These are phyloP conservation scores for Fusarium dlaminii DNA, from an alignment of 2,329 filamentous ascomycete genomes.

Conservation along the genomic window DNA sequence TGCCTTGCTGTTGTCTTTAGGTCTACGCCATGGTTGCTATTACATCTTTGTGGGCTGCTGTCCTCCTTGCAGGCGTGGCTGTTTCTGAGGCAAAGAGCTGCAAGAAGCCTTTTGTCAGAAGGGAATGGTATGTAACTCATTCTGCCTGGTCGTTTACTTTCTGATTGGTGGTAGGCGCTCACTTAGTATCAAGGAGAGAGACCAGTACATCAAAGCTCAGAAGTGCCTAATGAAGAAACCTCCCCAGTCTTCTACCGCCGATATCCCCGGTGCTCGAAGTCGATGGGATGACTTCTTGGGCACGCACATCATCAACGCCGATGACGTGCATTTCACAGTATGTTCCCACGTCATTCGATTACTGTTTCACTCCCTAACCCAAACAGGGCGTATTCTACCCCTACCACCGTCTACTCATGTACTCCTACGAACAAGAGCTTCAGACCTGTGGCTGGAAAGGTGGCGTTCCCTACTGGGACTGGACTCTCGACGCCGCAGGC, in stretches of 20 bases:
- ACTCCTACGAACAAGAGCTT: constrained; percentile 39
- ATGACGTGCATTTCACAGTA: constrained; percentile 26
- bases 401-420: constrained; percentile 22
- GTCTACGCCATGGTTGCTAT: constrained; percentile 2
- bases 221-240: constrained; percentile 30
- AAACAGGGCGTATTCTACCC: constrained; percentile 24
- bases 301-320: constrained; percentile 27
- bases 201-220: constrained; percentile 27
- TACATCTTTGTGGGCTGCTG: constrained; percentile 6
- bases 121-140: constrained; percentile 1
- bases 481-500: constrained; percentile 26
- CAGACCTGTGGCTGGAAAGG: constrained; percentile 37
- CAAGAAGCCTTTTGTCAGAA: constrained; percentile 15
- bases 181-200: constrained; percentile 5
- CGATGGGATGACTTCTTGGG: constrained; percentile 31
- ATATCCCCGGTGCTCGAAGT: constrained; percentile 15
- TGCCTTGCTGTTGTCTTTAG: not conserved
- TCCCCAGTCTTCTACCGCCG: not conserved
- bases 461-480: constrained; percentile 40
- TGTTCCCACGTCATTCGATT: not conserved
- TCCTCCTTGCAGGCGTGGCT: not conserved
- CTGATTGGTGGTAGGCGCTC: constrained; percentile 6
- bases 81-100: constrained; percentile 5
- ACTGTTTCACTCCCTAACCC: not conserved
- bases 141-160: fast-evolving